Conservation (phyloP, 2,329 filamentous ascomycete species). For the Fusarium sp. region DNA sequence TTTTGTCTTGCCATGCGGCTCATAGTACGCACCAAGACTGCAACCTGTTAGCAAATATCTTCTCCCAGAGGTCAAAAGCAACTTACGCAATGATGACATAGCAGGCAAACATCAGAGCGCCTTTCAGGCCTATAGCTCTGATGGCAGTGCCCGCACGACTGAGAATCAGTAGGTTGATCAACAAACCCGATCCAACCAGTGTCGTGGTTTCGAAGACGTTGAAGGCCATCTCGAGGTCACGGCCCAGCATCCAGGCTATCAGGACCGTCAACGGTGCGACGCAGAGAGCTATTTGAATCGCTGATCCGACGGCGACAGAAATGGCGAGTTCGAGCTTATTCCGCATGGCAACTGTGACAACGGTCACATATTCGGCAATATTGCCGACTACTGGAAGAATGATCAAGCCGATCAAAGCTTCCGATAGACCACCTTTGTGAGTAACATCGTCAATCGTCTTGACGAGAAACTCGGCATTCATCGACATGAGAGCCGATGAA, state of each 20-base stretch:
- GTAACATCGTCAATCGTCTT: conserved; percentile 66
- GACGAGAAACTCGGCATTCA: conserved; percentile 70
- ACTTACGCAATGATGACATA: conserved; percentile 60
- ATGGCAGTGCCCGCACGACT: conserved; percentile 77
- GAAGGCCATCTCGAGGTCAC: conserved; percentile 73
- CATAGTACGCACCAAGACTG: conserved; percentile 31
- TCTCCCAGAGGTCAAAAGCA: fast-evolving
- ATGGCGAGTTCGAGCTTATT: conserved; percentile 71
- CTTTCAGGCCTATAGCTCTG: conserved; percentile 57
- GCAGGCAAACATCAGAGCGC: conserved; percentile 63
- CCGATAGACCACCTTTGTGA: conserved; percentile 57
- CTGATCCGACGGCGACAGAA: conserved; percentile 67
- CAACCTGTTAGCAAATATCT: neutral
- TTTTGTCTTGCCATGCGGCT: conserved; percentile 19
- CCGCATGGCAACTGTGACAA: conserved; percentile 65
- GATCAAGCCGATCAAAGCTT: conserved; percentile 68
- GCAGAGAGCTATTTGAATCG: conserved; percentile 70
- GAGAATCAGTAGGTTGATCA: conserved; percentile 80
- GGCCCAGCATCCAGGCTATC: conserved; percentile 65
- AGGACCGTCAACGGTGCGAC: conserved; percentile 68
- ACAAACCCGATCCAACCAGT: conserved; percentile 74
- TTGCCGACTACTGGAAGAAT: conserved; percentile 71
- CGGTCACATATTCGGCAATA: conserved; percentile 70
- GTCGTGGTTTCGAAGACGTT: conserved; percentile 79
- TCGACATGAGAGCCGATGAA: conserved; percentile 64